Evolutionary conservation across 805 yeast species (phyloP), one percentile per base, ranked within the genome.

Genomic region (Schwanniomyces polymorphus): DNA sequence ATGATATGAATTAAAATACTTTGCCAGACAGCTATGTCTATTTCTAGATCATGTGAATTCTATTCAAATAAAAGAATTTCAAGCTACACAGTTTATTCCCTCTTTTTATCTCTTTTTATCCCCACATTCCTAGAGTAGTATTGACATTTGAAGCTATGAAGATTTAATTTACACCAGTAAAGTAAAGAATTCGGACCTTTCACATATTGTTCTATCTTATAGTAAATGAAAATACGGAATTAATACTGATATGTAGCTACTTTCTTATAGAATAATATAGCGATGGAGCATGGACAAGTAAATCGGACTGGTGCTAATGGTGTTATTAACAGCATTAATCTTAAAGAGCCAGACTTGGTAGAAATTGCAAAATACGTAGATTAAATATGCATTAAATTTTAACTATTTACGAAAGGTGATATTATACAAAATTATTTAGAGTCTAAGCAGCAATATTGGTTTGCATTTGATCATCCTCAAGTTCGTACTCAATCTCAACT

Each of bases 401-500:
- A 27, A 26, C 41, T 29, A 27, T 25, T 33, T 14, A 31, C 29
- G 27, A 41, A 41, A 31, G 12, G 10, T n/a, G 8, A 31, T 42
- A 42, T 41, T 41, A 38, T 42, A 44, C 45, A 40, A 44, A 16
- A n/a, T 17, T 41, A 34, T 46, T 14, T 42, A 9, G 52, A 27
- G 5, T 27, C 37, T 41, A 47, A 11, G 56, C 48, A 38, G 65
- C 74, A 51, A 70, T 68, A 52, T 70, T 70, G 38, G 74, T 68
- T 45, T 61, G 67, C 42, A 66, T 52, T 38, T 58, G 61, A 35
- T 64, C 70, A 42, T 58, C 78, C 55, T 87, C 91, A 64, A 84
- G 84, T 71, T 90, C 97, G 66, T 88, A 86, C 70, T 89, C 97
- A 53, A 89, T 84, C 67, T 85, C 92, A 49, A 85, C 82, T 65